A percentile compares a stretch with the other conserved stretches of the same genome.
These are phyloP conservation scores for Pseudogymnoascus sp. DNA, from an alignment of 2,329 filamentous ascomycete genomes.

Conservation along the genomic window DNA sequence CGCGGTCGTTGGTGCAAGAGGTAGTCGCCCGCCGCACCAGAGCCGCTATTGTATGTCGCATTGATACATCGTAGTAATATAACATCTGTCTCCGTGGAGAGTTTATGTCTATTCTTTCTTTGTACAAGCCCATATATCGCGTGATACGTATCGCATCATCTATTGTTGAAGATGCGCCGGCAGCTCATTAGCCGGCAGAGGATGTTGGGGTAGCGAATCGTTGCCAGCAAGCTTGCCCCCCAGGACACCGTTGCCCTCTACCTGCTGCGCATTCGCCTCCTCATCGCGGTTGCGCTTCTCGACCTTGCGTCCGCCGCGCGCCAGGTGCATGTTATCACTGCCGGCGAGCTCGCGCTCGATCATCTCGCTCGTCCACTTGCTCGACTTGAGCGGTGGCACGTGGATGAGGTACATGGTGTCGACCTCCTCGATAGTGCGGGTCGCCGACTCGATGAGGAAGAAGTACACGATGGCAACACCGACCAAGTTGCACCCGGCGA, in stretches of 20 bases:
- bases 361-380: slow-evolving; percentile 25
- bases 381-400: slow-evolving; percentile 36
- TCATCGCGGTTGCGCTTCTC: slow-evolving; percentile 10
- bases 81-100: neutral
- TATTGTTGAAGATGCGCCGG: neutral
- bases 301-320: slow-evolving; percentile 2
- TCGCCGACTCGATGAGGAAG: slow-evolving; percentile 63
- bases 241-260: slow-evolving; percentile 1
- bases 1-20: neutral
- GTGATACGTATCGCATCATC: neutral
- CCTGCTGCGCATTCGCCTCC: slow-evolving; percentile 4
- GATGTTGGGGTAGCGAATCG: neutral
- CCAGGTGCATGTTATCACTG: slow-evolving; percentile 1
- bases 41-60: neutral
- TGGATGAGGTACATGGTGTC: slow-evolving; percentile 25
- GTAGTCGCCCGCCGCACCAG: neutral
- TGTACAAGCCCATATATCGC: neutral
- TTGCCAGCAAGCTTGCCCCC: neutral
- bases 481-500: slow-evolving; percentile 63
- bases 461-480: slow-evolving; percentile 66
- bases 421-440: slow-evolving; percentile 22
- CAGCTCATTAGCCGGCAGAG: neutral
- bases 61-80: slow-evolving; percentile 1
- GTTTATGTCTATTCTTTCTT: neutral
- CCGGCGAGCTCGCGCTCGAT: slow-evolving; percentile 1